phyloP scores from a whole-genome alignment of 768 basidiomycete genomes.

The Russula abietina region DNA sequence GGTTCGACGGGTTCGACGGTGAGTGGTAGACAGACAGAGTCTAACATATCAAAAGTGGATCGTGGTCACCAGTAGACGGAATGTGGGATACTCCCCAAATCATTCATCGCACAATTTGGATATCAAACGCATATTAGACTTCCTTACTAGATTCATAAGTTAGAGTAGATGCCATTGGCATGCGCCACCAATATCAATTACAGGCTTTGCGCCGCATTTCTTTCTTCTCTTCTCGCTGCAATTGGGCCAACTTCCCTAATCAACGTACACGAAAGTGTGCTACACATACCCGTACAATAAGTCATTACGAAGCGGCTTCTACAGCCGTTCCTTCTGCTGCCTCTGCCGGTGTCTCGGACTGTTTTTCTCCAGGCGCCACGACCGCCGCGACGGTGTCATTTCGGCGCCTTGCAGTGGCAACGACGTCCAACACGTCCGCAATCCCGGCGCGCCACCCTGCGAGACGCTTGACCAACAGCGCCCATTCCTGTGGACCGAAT shows the following conservation, averaged over 20 bases:
- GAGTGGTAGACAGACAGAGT: slow-evolving; percentile 49
- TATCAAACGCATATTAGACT: slow-evolving; percentile 4
- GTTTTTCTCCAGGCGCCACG: slow-evolving; percentile 14
- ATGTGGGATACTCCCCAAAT: not conserved
- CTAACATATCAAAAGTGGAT: not conserved
- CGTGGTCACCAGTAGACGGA: not conserved
- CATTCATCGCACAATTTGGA: not conserved
- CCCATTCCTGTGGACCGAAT: slow-evolving; percentile 79
- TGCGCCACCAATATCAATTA: not conserved
- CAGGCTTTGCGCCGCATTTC: not conserved
- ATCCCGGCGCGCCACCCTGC: slow-evolving; percentile 74
- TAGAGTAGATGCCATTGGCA: not conserved
- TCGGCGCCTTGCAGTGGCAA: slow-evolving; percentile 48
- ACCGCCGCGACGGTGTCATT: slow-evolving; percentile 25
- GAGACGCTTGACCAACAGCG: slow-evolving; percentile 64
- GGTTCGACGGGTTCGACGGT: slow-evolving; percentile 81
- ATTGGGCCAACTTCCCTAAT: not conserved
- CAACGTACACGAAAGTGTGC: slow-evolving; percentile 1
- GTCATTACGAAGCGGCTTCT: slow-evolving; percentile 8
- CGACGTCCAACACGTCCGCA: slow-evolving; percentile 61
- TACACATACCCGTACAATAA: not conserved
- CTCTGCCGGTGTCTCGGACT: not conserved
- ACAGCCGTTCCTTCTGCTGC: slow-evolving; percentile 1
- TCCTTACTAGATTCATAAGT: slow-evolving; percentile 1
- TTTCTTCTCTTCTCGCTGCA: not conserved